A percentile compares a stretch with the other conserved stretches of the same genome.
phyloP scores from a whole-genome alignment of 75 land plant species.

The Pseudotsuga menziesii region DNA sequence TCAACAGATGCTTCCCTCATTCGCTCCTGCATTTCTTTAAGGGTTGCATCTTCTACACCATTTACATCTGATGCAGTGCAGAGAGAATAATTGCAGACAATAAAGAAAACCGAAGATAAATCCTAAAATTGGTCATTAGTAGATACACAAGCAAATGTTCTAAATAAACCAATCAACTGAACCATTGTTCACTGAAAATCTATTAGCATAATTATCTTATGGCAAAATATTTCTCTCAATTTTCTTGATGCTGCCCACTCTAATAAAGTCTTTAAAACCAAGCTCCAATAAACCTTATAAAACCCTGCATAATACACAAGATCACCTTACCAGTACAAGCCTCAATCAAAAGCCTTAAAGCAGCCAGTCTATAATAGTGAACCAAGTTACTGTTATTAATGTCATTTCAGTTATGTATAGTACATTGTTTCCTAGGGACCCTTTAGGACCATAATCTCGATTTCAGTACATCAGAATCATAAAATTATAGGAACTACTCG shows the following conservation, averaged over 20 bases:
- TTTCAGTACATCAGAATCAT: neutral
- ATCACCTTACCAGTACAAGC: neutral
- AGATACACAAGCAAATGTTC: neutral
- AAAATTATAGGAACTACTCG: too few relatives aligned
- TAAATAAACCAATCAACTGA: neutral
- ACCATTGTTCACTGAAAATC: neutral
- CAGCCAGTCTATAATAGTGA: neutral
- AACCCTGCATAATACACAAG: constrained; percentile 21
- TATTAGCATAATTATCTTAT: constrained; percentile 13
- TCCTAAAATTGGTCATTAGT: neutral
- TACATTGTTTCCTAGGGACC: neutral
- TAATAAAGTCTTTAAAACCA: constrained; percentile 24
- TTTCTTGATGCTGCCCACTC: constrained; percentile 21
- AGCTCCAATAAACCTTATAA: constrained; percentile 27
- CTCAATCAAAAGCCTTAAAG: neutral
- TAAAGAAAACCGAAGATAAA: neutral
- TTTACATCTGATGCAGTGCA: neutral
- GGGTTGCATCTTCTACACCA: constrained; percentile 9
- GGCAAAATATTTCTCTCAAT: constrained; percentile 24
- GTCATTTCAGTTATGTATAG: neutral
- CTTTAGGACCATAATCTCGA: neutral
- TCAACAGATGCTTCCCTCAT: constrained; percentile 9
- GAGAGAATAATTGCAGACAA: constrained; percentile 21
- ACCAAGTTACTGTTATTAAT: neutral
- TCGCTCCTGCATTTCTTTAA: constrained; percentile 17